These are phyloP conservation scores for Agastache rugosa DNA, from an alignment of 257 asterid species.

Conservation along the genomic window DNA sequence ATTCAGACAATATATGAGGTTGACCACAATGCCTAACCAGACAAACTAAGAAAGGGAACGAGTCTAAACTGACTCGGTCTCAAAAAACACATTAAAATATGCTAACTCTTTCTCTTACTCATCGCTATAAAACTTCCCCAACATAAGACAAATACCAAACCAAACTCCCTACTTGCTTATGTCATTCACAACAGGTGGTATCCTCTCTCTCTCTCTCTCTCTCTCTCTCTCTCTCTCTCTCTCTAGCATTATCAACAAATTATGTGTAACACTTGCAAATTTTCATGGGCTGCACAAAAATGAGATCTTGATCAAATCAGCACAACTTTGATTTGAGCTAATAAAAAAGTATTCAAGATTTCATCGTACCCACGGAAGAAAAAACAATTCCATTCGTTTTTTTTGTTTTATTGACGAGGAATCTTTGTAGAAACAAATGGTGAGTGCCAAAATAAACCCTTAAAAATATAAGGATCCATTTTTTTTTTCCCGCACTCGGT, in stretches of 20 bases:
- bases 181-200: neutral
- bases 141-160: conserved; percentile 24
- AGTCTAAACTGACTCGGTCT: conserved; percentile 47
- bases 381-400: neutral
- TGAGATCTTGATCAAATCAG: neutral
- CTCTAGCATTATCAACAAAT: neutral
- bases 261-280: neutral
- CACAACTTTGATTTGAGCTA: neutral
- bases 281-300: neutral
- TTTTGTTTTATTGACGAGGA: conserved; percentile 7
- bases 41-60: conserved; percentile 31
- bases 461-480: neutral
- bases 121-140: conserved; percentile 31
- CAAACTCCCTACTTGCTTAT: conserved; percentile 16
- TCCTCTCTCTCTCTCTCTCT: neutral
- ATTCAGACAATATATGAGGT: conserved; percentile 25
- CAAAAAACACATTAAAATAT: neutral
- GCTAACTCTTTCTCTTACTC: conserved; percentile 12
- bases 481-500: neutral
- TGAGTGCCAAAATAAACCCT: neutral
- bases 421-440: conserved; percentile 26
- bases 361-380: neutral
- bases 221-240: neutral
- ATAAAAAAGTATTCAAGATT: neutral
- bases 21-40: conserved; percentile 52